These are phyloP conservation scores for Penicillium nordicum DNA, from an alignment of 2,329 filamentous ascomycete species.

Conservation along the genomic window DNA sequence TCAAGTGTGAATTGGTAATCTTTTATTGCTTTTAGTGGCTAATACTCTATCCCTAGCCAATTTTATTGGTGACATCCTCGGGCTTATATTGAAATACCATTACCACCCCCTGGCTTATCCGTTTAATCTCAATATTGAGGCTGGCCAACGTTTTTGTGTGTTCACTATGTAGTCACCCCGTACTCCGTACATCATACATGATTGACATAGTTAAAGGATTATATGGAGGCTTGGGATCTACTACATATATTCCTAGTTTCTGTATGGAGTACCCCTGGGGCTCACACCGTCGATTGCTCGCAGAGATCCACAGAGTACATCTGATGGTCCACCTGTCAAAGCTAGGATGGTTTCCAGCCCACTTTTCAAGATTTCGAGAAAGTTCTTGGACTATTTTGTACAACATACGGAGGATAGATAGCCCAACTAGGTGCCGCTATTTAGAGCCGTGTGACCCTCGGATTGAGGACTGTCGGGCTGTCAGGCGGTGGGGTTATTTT, in stretches of 20 bases:
- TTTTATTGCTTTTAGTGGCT: background rate
- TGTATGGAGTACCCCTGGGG: background rate
- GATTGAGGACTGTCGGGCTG: background rate
- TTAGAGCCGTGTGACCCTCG: background rate
- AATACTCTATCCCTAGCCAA: accelerated
- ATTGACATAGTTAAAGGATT: background rate
- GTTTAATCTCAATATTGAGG: background rate
- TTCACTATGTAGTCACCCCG: background rate
- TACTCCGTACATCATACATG: background rate
- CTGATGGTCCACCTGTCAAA: background rate
- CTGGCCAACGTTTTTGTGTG: background rate
- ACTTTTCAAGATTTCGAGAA: background rate
- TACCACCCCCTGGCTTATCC: background rate
- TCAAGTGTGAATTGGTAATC: background rate
- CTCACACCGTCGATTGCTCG: background rate
- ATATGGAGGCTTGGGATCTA: background rate
- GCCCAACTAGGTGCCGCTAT: background rate
- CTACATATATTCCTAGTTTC: background rate
- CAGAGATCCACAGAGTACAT: background rate
- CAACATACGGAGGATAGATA: background rate
- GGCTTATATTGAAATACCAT: background rate
- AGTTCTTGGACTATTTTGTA: background rate
- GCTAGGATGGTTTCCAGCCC: background rate
- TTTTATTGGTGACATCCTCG: background rate
- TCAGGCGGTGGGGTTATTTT: background rate